Conservation (phyloP, 2,329 filamentous ascomycete species). For the Beauveria asiatica region DNA sequence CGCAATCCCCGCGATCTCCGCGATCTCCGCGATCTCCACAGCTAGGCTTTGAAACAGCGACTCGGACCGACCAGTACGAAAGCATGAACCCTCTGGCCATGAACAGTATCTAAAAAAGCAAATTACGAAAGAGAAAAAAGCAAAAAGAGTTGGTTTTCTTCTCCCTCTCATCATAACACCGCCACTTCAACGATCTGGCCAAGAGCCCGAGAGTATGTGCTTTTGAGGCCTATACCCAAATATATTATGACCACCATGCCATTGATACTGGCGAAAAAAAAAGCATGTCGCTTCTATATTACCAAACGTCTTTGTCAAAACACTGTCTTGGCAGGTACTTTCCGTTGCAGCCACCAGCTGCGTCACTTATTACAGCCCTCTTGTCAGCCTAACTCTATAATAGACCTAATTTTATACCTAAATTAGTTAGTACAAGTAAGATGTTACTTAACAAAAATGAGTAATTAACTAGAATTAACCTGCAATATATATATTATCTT, state of each 20-base stretch:
- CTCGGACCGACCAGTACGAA: slow-evolving; percentile 21
- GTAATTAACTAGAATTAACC: no score
- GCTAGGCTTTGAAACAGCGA: slow-evolving; percentile 13
- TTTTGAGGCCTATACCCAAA: not conserved
- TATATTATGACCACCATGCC: not conserved
- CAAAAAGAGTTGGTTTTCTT: not conserved
- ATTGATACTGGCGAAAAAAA: not conserved
- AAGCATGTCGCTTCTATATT: not conserved
- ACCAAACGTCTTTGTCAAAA: not conserved
- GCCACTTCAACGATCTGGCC: not conserved
- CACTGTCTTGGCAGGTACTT: not conserved
- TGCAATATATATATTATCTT: no score
- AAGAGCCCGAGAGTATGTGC: not conserved
- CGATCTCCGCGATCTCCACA: not conserved
- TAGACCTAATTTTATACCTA: no score
- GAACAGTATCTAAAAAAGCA: slow-evolving; percentile 39
- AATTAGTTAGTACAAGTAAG: no score
- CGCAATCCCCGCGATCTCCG: not conserved
- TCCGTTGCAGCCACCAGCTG: not conserved
- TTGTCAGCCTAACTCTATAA: no score
- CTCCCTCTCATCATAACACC: not conserved
- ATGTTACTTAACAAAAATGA: no score
- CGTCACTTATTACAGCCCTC: no score
- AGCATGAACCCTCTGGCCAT: slow-evolving; percentile 47
- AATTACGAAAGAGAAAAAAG: not conserved